phyloP scores from a whole-genome alignment of 495 filamentous ascomycete genomes.

The Hypomontagnella submonticulosa region DNA sequence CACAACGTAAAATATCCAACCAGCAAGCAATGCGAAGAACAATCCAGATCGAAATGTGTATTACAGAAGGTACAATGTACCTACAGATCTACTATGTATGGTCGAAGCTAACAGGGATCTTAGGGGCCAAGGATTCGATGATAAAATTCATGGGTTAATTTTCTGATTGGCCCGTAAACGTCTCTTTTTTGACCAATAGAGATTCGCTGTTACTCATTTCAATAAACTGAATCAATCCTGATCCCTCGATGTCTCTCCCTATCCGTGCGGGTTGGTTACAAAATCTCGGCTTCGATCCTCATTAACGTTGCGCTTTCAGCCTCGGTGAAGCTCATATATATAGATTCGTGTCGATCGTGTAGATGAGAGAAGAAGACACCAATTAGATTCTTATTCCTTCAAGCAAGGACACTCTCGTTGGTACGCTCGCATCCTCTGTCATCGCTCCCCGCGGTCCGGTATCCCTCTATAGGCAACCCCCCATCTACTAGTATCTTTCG shows the following conservation, averaged over 20 bases:
- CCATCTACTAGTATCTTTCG: too few relatives aligned
- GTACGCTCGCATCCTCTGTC: background rate
- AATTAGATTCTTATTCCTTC: constrained; percentile 18
- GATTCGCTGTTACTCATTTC: background rate
- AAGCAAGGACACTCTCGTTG: constrained; percentile 3
- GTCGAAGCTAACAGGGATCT: constrained; percentile 25
- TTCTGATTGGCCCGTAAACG: constrained; percentile 38
- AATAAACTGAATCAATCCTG: too few relatives aligned
- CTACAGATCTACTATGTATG: background rate
- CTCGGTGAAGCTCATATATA: constrained; percentile 38
- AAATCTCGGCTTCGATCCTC: constrained; percentile 23
- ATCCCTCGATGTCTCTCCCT: constrained; percentile 46
- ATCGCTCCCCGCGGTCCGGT: constrained; percentile 6
- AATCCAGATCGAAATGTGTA: too few relatives aligned
- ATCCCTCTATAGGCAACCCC: background rate
- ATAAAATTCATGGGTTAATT: constrained; percentile 31
- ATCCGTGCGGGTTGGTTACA: constrained; percentile 29
- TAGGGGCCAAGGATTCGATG: constrained; percentile 29
- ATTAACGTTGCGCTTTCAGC: constrained; percentile 17
- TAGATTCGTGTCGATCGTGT: constrained; percentile 20
- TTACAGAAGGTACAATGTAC: too few relatives aligned
- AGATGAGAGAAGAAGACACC: constrained; percentile 14
- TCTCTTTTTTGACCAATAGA: constrained; percentile 38
- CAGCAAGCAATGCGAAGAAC: constrained; percentile 5
- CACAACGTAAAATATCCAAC: constrained; percentile 34